A percentile compares a stretch with the other conserved stretches of the same genome.
Evolutionary conservation across 2,329 filamentous ascomycete species (phyloP).

Genomic region (Capronia americana): DNA sequence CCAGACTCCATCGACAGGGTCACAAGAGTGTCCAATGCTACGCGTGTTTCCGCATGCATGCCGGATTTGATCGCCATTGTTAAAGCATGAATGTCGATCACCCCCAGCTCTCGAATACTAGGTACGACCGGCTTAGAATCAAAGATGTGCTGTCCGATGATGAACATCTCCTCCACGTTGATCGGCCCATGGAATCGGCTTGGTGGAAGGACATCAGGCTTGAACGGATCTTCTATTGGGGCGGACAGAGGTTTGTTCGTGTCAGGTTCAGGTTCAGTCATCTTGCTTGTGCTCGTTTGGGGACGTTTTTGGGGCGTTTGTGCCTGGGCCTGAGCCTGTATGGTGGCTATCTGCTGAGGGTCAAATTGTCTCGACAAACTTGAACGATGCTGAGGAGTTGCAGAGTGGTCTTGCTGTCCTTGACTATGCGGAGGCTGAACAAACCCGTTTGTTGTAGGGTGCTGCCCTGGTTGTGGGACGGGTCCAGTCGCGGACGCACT

Average conservation of each 20-base stretch:
- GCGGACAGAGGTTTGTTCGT: conserved; percentile 46
- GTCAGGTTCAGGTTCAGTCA: conserved; percentile 43
- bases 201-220: conserved; percentile 52
- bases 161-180: conserved; percentile 68
- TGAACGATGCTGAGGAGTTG: conserved; percentile 41
- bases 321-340: conserved; percentile 34
- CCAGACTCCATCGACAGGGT: conserved; percentile 70
- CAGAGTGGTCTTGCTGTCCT: conserved; percentile 44
- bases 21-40: conserved; percentile 84
- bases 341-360: conserved; percentile 36
- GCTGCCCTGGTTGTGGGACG: conserved; percentile 31
- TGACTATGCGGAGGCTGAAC: conserved; percentile 29
- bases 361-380: conserved; percentile 42
- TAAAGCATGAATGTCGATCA: conserved; percentile 87
- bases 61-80: conserved; percentile 90
- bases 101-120: conserved; percentile 75
- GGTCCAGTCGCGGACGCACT: conserved; percentile 40
- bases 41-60: conserved; percentile 84
- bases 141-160: conserved; percentile 70
- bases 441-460: conserved; percentile 48
- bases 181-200: conserved; percentile 74
- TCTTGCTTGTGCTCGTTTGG: conserved; percentile 41
- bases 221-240: conserved; percentile 54
- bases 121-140: conserved; percentile 77
- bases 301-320: conserved; percentile 38